Conservation (phyloP, 2,329 filamentous ascomycete genomes). For the Alternaria gaisen region DNA sequence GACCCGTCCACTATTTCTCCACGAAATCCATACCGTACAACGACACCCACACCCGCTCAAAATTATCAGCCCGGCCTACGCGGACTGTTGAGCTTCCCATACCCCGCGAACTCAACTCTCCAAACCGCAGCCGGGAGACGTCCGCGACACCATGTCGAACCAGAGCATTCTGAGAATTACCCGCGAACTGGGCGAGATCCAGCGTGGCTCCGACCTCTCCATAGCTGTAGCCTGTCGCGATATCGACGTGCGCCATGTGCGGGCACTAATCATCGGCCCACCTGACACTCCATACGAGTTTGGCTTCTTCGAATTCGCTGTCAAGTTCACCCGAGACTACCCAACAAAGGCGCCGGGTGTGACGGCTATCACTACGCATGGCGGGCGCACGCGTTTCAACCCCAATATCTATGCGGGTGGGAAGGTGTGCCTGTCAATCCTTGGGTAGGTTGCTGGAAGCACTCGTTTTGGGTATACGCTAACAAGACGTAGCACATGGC, state of each 20-base stretch:
- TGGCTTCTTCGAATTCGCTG: constrained; percentile 91
- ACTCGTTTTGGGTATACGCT: not conserved
- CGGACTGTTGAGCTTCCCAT: not conserved
- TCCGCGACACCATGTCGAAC: constrained; percentile 69
- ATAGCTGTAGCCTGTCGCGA: constrained; percentile 89
- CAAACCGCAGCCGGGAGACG: constrained; percentile 5
- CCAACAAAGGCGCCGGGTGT: constrained; percentile 71
- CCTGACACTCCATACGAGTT: constrained; percentile 97
- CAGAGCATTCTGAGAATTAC: constrained; percentile 89
- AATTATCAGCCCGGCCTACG: not conserved
- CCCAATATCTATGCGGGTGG: constrained; percentile 94
- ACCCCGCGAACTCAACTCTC: constrained; percentile 4
- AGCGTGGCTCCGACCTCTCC: constrained; percentile 83
- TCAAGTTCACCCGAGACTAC: constrained; percentile 86
- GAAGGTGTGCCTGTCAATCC: constrained; percentile 92
- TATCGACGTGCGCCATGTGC: constrained; percentile 85
- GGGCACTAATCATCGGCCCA: constrained; percentile 88
- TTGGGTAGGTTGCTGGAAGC: constrained; percentile 68
- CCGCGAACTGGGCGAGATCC: constrained; percentile 86
- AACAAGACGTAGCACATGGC: constrained; percentile 77
- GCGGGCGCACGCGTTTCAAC: constrained; percentile 89
- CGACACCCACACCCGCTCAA: not conserved
- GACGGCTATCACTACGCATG: constrained; percentile 82
- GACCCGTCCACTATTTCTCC: not conserved
- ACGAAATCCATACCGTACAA: not conserved